Percentiles rank a stretch among this genome's conserved stretches.
Evolutionary conservation across 352 stramenopile species (phyloP).

Genomic region (Phytophthora sp.): DNA sequence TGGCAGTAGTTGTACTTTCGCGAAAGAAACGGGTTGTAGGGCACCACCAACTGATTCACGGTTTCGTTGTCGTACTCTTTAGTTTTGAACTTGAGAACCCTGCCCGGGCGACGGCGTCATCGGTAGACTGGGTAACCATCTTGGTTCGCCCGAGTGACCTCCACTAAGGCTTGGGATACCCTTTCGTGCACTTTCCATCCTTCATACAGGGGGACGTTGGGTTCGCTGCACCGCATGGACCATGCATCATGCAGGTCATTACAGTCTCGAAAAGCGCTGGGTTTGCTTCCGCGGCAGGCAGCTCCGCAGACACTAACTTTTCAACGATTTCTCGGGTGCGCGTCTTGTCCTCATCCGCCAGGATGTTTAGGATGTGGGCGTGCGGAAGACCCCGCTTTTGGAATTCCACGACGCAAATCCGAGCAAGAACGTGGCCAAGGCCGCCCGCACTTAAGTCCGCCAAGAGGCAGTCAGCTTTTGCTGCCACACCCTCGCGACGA

Average conservation of each 20-base stretch:
- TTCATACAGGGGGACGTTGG: not conserved
- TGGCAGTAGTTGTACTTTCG: conserved; percentile 61
- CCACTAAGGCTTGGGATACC: not conserved
- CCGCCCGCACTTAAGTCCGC: too few relatives aligned
- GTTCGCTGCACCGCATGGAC: not conserved
- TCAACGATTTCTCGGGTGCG: not conserved
- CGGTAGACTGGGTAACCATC: not conserved
- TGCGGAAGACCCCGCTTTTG: too few relatives aligned
- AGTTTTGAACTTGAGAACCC: not conserved
- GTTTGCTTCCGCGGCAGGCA: not conserved
- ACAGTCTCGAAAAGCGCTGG: too few relatives aligned
- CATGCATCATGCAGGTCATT: too few relatives aligned
- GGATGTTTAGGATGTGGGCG: too few relatives aligned
- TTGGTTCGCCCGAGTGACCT: not conserved
- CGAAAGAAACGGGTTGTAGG: conserved; percentile 4
- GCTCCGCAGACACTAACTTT: not conserved
- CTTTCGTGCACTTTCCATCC: not conserved
- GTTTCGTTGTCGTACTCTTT: not conserved
- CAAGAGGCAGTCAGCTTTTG: too few relatives aligned
- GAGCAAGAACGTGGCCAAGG: too few relatives aligned
- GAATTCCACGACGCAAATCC: too few relatives aligned
- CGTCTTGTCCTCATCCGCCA: too few relatives aligned
- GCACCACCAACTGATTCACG: not conserved
- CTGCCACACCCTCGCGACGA: too few relatives aligned
- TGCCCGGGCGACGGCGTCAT: not conserved